Conservation (phyloP, 345 rosid species). For the Acer saccharum region DNA sequence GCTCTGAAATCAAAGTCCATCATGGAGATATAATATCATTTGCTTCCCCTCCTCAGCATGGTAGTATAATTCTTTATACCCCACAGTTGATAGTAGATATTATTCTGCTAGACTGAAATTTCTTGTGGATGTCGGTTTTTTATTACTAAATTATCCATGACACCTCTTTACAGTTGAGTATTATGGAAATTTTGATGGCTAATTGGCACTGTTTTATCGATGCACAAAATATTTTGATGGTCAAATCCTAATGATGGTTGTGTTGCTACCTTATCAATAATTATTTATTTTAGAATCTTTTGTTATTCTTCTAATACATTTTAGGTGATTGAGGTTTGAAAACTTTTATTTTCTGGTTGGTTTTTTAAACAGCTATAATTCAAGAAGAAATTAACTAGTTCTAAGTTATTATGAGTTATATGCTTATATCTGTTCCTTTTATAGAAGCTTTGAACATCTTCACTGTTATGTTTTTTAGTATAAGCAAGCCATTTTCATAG, state of each 20-base stretch:
- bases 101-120: background rate
- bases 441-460: background rate
- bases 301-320: background rate
- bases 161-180: background rate
- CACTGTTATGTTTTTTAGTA: background rate
- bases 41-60: slow-evolving; percentile 81
- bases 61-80: slow-evolving; percentile 34
- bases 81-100: background rate
- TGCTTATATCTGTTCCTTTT: background rate
- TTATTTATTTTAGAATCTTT: no score
- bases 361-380: background rate
- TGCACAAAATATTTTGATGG: background rate
- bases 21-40: slow-evolving; percentile 94
- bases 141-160: background rate
- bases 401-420: background rate
- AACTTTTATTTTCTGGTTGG: background rate
- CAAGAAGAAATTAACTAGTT: background rate
- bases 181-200: background rate
- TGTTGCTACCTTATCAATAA: background rate
- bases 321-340: background rate
- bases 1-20: slow-evolving; percentile 56
- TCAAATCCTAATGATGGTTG: background rate
- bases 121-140: background rate
- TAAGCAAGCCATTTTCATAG: background rate
- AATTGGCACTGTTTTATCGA: background rate